phyloP scores from a whole-genome alignment of 2,329 filamentous ascomycete species.

The Colletotrichum filicis region DNA sequence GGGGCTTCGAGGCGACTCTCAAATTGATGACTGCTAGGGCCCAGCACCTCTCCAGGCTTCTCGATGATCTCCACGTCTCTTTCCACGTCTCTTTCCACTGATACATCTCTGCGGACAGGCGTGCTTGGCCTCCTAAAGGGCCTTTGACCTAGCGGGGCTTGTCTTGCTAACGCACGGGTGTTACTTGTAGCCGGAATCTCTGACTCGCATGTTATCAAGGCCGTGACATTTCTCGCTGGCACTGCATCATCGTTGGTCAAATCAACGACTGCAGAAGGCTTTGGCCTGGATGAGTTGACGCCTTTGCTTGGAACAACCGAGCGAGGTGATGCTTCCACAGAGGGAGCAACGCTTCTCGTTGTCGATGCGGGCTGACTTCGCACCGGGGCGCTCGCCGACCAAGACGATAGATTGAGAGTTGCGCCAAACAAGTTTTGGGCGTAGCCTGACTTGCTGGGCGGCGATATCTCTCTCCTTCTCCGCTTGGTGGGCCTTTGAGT shows the following conservation, averaged over 20 bases:
- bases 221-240: neutral
- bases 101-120: neutral
- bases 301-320: neutral
- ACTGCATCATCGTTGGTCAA: neutral
- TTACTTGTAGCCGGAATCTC: neutral
- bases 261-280: neutral
- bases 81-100: neutral
- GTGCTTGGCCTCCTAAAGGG: neutral
- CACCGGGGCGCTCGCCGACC: conserved; percentile 20
- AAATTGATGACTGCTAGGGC: neutral
- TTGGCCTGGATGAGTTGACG: neutral
- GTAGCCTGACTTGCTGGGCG: conserved; percentile 59
- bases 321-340: neutral
- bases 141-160: neutral
- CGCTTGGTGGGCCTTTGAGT: conserved; percentile 51
- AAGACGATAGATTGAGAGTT: conserved; percentile 49
- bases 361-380: conserved; percentile 6
- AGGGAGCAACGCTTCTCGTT: neutral
- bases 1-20: too few species aligned
- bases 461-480: conserved; percentile 49
- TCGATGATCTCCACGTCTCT: neutral
- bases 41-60: neutral
- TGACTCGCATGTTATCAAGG: neutral
- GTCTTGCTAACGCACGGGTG: neutral
- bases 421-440: conserved; percentile 63